Evolutionary conservation across 805 yeast genomes (phyloP), one percentile per base, ranked within the genome.

Genomic region (Suhomyces sp.): DNA sequence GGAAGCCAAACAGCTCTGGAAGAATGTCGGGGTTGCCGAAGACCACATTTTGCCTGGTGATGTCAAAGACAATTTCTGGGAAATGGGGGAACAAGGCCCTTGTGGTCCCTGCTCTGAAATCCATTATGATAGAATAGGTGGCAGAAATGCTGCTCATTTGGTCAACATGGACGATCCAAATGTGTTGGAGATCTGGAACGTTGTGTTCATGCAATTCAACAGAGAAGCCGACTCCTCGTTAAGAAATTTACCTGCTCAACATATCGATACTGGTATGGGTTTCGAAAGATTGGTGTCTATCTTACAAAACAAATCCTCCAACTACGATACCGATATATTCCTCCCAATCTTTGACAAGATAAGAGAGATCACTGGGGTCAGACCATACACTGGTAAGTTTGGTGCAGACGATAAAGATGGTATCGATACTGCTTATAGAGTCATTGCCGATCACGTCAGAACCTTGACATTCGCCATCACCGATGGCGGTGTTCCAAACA

Each of bases 51-150:
- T 94, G 59, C 96, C 97, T 19, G 99, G 99, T 52, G 76, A 85
- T 60, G 88, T 85, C 49, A 77, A 84, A 66, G 99, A 94, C 70
- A 94, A 94, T 75, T 94, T 94, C 73, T 94, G 99, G 99, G 99
- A 94, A 78, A 94, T 94, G 99, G 99, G 99, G 63, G 99, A 96
- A 67, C 98, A 93, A 77, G 99, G 99, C 60, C 99, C 99, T 46
- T 94, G 99, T 78, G 99, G 99, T 57, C 99, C 99, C 48, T 96
- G 99, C 76, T 87, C 96, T 21, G 99, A 94, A 73, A 82, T 94
- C 61, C 99, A 94, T 72, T 94, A 90, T 71, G 99, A 94, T 73
- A 85, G 99, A 75, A 91, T 94, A 58, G 99, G 99, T 59, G 97
- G 98, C 53, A 86, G 99, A 78, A 93, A 94, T 66, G 99, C 98